Percentiles rank a stretch among this genome's conserved stretches.
phyloP scores from a whole-genome alignment of 768 basidiomycete genomes.

The Termitomyces sp. region DNA sequence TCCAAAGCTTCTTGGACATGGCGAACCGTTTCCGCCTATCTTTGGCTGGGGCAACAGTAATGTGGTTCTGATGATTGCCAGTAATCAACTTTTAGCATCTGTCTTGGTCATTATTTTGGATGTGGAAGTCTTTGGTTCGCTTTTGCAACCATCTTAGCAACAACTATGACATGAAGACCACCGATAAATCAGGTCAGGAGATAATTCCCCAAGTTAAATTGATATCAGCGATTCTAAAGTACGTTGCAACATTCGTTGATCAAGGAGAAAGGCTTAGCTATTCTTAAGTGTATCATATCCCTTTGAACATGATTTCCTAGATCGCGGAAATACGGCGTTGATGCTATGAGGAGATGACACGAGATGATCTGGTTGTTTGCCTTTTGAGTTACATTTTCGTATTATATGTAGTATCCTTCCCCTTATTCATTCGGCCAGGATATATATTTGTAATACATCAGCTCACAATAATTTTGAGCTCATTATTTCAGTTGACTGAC shows the following conservation, averaged over 20 bases:
- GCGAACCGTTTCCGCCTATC: conserved; percentile 15
- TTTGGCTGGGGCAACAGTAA: conserved; percentile 31
- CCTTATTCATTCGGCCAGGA: not conserved
- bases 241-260: not conserved
- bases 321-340: not conserved
- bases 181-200: conserved; percentile 21
- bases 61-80: not conserved
- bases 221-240: conserved; percentile 1
- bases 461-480: not conserved
- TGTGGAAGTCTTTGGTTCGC: conserved; percentile 16
- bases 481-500: conserved; percentile 37
- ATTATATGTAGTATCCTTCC: not conserved
- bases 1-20: conserved; percentile 13
- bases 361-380: not conserved
- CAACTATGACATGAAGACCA: conserved; percentile 17
- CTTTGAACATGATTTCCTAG: not conserved
- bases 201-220: conserved; percentile 11
- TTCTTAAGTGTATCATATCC: not conserved
- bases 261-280: not conserved
- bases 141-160: conserved; percentile 21
- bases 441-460: not conserved
- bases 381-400: not conserved
- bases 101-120: conserved; percentile 24
- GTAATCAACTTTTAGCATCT: conserved; percentile 7
- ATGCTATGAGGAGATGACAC: not conserved